Base-by-base conservation (phyloP, 2,329 filamentous ascomycete genomes). In the Fusarium succisae region DNA sequence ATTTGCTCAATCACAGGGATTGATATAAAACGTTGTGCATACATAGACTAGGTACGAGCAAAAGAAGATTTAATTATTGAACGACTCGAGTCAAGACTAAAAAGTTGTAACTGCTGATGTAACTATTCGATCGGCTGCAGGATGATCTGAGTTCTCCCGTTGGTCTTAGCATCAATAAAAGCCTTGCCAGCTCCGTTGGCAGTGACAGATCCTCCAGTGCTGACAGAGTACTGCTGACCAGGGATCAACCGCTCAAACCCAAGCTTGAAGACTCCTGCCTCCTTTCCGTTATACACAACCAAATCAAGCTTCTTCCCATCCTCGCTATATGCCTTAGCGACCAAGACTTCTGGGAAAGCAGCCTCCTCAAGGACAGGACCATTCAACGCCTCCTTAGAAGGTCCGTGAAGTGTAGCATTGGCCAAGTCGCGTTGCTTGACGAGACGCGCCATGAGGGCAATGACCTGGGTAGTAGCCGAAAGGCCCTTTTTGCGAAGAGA, bases 1-100 rank as follows among this genome's bases (percentile, higher is more conserved):
- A 13, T 12, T 18, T 12, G 5, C 5, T 0, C 5, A 6, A 6
- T 0, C 10, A 6, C n/a, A 12, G 20, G 0, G 1, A n/a, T 17
- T 30, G 26, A 48, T 44, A 30, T 13, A 2, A 17, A 30, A 5
- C 5, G 7, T 13, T 32, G 20, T 30, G 8, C 5, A 17, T 22
- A 22, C 3, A n/a, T 30, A 32, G 14, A 4, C 28, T 13, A 30
- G 28, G 7, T 3, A 50, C 8, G 3, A 13, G 28, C 12, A 17
- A 50, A 32, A 22, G 17, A 30, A 5, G 11, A 18, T 3, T 6
- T 13, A 3, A 2, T 13, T 7, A 8, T 3, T 1, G 10, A n/a
- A 18, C 5, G 5, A 17, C 14, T 30, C 5, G 0, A 17, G 3
- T 12, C 18, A 12, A 39, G 38, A 22, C 38, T 12, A 45, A 0